phyloP scores from a whole-genome alignment of 2,329 filamentous ascomycete species.

The Ascochyta pisi region DNA sequence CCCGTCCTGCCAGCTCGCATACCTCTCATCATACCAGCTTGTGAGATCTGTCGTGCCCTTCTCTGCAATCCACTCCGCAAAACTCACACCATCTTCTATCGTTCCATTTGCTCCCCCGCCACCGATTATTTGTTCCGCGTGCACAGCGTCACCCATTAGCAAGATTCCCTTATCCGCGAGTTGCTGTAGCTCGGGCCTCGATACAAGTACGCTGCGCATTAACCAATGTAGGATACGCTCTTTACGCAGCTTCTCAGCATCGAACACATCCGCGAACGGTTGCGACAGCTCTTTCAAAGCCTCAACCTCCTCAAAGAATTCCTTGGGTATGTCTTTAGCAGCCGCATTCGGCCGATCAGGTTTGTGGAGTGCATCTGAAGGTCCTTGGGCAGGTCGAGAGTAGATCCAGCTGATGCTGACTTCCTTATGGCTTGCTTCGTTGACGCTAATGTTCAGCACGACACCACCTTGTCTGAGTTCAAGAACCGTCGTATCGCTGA shows the following conservation, averaged over 20 bases:
- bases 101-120: conserved; percentile 51
- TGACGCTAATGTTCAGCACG: conserved; percentile 45
- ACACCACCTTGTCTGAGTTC: conserved; percentile 28
- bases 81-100: conserved; percentile 47
- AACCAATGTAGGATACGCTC: conserved; percentile 52
- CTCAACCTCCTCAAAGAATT: conserved; percentile 46
- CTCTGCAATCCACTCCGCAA: conserved; percentile 33
- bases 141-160: conserved; percentile 49
- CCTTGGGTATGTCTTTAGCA: conserved; percentile 45
- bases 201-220: conserved; percentile 46
- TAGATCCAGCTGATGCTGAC: conserved; percentile 51
- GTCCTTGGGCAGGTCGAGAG: conserved; percentile 42
- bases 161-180: conserved; percentile 13
- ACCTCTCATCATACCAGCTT: conserved; percentile 11
- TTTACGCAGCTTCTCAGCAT: conserved; percentile 35
- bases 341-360: conserved; percentile 41
- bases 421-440: conserved; percentile 25
- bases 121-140: conserved; percentile 51
- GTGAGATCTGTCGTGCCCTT: not conserved
- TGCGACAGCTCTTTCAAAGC: conserved; percentile 31
- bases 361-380: conserved; percentile 42
- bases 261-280: conserved; percentile 45
- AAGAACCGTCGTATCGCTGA: conserved; percentile 30
- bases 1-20: conserved; percentile 6
- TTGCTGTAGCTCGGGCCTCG: conserved; percentile 27